Evolutionary conservation across 1,284 basidiomycete genomes (phyloP), one percentile per base, ranked within the genome.

Genomic region (Veloboletus limbatus): DNA sequence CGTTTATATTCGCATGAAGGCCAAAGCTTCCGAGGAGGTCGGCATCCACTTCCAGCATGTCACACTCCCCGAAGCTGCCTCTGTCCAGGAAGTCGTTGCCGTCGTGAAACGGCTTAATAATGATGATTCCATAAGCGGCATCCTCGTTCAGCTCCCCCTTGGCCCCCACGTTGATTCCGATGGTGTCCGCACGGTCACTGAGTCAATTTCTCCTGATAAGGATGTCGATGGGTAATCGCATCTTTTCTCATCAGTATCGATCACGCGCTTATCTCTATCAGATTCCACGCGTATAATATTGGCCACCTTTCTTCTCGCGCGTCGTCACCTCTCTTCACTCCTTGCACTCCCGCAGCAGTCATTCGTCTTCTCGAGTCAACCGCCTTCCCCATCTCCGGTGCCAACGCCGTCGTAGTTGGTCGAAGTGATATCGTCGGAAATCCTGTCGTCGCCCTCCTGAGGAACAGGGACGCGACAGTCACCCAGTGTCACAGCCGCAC

Each of bases 211-310:
- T 53, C 92, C 94, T 13, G 79, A 85, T 65, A 99, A 99, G 74
- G 97, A 99, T 61, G 90, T 99, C 49, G 97, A 99, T 69, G 97
- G 96, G 85, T 92, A 58, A n/a, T 47, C 75, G 69, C 48, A 51
- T 51, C 36, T 36, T 51, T 43, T 46, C 22, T 40, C 53, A 41
- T 51, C 16, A 10, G 11, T 28, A 16, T 43, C 14, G 1, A 2
- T 39, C 25, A 38, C 33, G 40, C 40, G 44, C 47, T 59, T 28
- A 53, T 51, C 25, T 40, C 31, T 22, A 33, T 45, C 51, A 91
- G 91, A 42, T 99, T 99, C 78, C 94, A 98, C 74, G 93, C 96
- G 6, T 96, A 97, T 70, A 99, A 99, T 72, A 98, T 99, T 57
- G 97, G 97, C 22, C 88, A 94, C 58, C 80, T 99, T 40, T 87